A percentile compares a stretch with the other conserved stretches of the same genome.
Conservation (phyloP, 1,284 basidiomycete genomes). For the Austroboletus niveus region DNA sequence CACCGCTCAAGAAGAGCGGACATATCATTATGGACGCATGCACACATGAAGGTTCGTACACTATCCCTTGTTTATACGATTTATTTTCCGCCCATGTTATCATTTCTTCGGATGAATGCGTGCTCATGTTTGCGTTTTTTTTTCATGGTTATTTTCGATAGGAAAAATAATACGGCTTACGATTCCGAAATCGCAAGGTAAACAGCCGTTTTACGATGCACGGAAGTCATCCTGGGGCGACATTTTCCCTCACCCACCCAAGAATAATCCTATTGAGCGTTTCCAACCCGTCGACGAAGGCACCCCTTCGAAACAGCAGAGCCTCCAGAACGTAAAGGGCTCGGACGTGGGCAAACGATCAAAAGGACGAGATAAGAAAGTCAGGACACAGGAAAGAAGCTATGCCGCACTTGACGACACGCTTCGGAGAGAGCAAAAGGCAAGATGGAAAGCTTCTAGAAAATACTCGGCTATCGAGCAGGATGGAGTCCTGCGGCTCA, state of each 20-base stretch:
- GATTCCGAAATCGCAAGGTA: constrained; percentile 89
- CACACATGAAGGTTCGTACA: constrained; percentile 65
- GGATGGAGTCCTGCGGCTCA: constrained; percentile 4
- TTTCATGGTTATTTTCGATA: constrained; percentile 39
- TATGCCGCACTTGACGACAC: constrained; percentile 36
- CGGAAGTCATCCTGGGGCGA: constrained; percentile 94
- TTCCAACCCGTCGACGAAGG: constrained; percentile 41
- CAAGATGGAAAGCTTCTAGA: constrained; percentile 33
- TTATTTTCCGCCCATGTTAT: constrained; percentile 2
- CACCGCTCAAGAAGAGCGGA: constrained; percentile 89
- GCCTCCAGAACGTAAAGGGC: constrained; percentile 28
- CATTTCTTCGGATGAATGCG: constrained; percentile 7
- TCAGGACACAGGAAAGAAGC: constrained; percentile 29
- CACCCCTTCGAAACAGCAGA: constrained; percentile 8
- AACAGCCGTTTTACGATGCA: constrained; percentile 93
- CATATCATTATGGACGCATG: constrained; percentile 95
- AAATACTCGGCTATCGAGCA: constrained; percentile 17
- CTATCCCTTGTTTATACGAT: constrained; percentile 4
- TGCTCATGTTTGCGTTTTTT: not conserved
- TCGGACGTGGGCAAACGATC: constrained; percentile 61
- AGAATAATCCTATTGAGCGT: constrained; percentile 68
- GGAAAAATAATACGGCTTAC: constrained; percentile 90
- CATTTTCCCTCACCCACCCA: constrained; percentile 85
- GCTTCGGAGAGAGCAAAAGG: constrained; percentile 38
- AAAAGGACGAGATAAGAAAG: constrained; percentile 30